Evolutionary conservation across 805 yeast species (phyloP).

Genomic region (Maudiozyma turicensis): DNA sequence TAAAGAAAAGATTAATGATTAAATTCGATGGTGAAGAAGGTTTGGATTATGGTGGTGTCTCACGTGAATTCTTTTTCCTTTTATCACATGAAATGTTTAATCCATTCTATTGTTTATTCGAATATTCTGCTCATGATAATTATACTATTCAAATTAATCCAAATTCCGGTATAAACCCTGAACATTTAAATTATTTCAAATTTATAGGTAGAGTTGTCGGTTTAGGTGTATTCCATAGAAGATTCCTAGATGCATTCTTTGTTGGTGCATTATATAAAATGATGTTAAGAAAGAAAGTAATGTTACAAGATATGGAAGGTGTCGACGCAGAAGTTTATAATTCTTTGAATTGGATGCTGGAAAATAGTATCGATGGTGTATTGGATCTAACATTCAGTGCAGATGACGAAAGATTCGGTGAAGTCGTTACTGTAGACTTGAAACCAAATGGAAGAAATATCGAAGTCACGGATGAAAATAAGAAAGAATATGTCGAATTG

Average conservation of each 20-base stretch:
- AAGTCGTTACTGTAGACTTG: conserved; percentile 77
- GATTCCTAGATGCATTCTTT: conserved; percentile 95
- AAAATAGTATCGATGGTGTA: conserved; percentile 83
- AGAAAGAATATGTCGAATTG: conserved; percentile 89
- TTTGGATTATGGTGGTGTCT: conserved; percentile 98
- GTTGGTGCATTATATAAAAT: conserved; percentile 96
- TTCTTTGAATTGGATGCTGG: conserved; percentile 90
- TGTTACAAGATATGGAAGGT: conserved; percentile 95
- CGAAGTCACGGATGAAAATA: conserved; percentile 89
- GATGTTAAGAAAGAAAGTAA: conserved; percentile 93
- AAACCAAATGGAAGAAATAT: conserved; percentile 81
- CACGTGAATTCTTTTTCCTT: conserved; percentile 93
- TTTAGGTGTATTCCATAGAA: conserved; percentile 93
- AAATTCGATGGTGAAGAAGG: conserved; percentile 99
- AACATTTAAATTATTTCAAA: conserved; percentile 94
- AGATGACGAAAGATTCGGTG: conserved; percentile 92
- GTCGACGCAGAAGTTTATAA: conserved; percentile 96
- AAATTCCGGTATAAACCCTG: conserved; percentile 93
- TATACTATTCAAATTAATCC: conserved; percentile 97
- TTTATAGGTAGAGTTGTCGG: conserved; percentile 98
- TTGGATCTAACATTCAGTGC: conserved; percentile 83
- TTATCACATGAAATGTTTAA: conserved; percentile 97
- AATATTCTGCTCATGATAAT: conserved; percentile 95
- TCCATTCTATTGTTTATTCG: conserved; percentile 94
- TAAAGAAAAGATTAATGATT: conserved; percentile 95